Base-by-base conservation (phyloP, 139 green algal species). In the Coelastrella sp. region DNA sequence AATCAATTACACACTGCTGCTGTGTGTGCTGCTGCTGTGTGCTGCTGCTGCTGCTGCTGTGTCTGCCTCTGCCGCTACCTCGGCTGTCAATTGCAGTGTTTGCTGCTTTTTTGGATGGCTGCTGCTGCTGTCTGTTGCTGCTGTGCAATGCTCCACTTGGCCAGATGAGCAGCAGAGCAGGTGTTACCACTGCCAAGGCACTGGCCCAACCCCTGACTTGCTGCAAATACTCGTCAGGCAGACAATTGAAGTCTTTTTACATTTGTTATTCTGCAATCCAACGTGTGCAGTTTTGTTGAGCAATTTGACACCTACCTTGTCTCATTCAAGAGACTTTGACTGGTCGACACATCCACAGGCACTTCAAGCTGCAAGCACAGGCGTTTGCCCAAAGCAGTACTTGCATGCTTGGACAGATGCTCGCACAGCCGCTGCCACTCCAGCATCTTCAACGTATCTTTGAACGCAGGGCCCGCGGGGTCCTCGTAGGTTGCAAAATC, bases 361-460 rank as follows among this genome's bases (percentile, higher is more conserved):
- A 95, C 85, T 14, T 82, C 17, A 81, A 97, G 82, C 19, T 87
- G 12, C 5, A 86, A 65, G 82, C 90, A 95, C 15, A 92, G 83
- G 0, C 89, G 79, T 84, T 95, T 95, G 60, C 96, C 96, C 14
- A 95, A 87, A 4, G 88, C 86, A 6, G 96, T 98, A 75, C 93
- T 95, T 1, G 95, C 92, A 90, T 97, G 97, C 4, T 85, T 61
- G 7, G 96, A 89, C 5, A 97, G 89, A 49, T 97, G 93, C 11
- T 84, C 82, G 80, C 96, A 98, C 58, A 98, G 82, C 14, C 90
- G 74, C 7, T 79, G 75, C 96, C 96, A 98, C 59, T 97, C 94
- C 74, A 98, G 87, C 84, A 96, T 94, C 0, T 57, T 9, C n/a
- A 96, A 87, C 5, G 96, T 96, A 20, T 93, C 93, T 11, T 73